Evolutionary conservation across 805 yeast genomes (phyloP).

Genomic region (Millerozyma miso): DNA sequence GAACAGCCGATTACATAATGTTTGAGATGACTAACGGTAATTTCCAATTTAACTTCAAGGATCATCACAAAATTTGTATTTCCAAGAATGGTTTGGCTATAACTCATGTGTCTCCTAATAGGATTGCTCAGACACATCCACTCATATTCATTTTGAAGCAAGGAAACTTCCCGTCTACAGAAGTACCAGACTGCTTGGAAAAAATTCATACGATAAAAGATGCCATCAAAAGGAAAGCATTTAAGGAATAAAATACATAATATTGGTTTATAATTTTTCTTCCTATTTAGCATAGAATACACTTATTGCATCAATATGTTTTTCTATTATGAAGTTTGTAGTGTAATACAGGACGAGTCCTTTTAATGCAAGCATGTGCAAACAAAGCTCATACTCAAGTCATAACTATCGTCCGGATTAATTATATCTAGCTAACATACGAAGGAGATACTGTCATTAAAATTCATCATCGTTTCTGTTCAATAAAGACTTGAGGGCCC

Average conservation of each 20-base stretch:
- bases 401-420: not conserved
- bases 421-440: not conserved
- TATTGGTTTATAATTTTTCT: not conserved
- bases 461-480: slow-evolving; percentile 37
- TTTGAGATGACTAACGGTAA: slow-evolving; percentile 91
- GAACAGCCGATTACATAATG: slow-evolving; percentile 79
- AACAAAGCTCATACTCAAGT: not conserved
- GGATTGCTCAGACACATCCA: slow-evolving; percentile 66
- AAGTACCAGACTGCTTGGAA: slow-evolving; percentile 40
- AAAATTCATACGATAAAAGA: slow-evolving; percentile 51
- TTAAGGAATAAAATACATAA: slow-evolving; percentile 13
- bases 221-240: slow-evolving; percentile 48
- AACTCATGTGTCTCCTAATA: slow-evolving; percentile 76
- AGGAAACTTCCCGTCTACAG: slow-evolving; percentile 38
- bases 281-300: slow-evolving; percentile 1
- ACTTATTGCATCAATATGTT: slow-evolving; percentile 2
- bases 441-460: slow-evolving; percentile 2
- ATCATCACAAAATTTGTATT: slow-evolving; percentile 84
- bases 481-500: slow-evolving; percentile 79
- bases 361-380: not conserved
- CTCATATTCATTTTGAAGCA: slow-evolving; percentile 40
- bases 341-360: not conserved
- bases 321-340: not conserved
- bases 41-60: slow-evolving; percentile 91
- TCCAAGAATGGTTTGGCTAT: slow-evolving; percentile 72